Evolutionary conservation across 768 basidiomycete species (phyloP).

Genomic region (Leccinum subgranulosum): DNA sequence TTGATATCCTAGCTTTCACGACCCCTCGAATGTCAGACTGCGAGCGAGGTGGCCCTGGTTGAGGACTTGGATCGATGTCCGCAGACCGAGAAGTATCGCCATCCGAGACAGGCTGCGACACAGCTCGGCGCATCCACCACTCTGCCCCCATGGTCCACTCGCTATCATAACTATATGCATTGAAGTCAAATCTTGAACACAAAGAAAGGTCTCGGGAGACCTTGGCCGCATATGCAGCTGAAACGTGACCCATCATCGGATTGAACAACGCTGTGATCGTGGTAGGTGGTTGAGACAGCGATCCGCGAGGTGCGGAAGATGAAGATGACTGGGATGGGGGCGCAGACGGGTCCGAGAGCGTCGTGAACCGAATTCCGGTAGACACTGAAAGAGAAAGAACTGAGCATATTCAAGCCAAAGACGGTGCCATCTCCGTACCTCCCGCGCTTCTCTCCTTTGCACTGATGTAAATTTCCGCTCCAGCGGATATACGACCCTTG

Average conservation of each 20-base stretch:
- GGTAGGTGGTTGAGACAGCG: conserved; percentile 76
- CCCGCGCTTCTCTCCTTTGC: conserved; percentile 92
- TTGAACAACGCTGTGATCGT: conserved; percentile 94
- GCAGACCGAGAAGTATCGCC: conserved; percentile 1
- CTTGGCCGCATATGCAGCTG: conserved; percentile 86
- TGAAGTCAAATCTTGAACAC: conserved; percentile 92
- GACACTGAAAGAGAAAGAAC: conserved; percentile 56
- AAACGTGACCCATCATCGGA: conserved; percentile 93
- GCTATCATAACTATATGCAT: conserved; percentile 94
- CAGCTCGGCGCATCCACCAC: conserved; percentile 83
- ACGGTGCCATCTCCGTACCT: conserved; percentile 41
- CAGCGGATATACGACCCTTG: conserved; percentile 85
- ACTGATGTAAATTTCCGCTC: conserved; percentile 92
- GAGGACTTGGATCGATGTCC: conserved; percentile 4
- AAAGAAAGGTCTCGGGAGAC: conserved; percentile 82
- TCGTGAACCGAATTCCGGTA: conserved; percentile 91
- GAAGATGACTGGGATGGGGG: conserved; percentile 54
- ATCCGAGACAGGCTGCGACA: conserved; percentile 25
- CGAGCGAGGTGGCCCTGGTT: conserved; percentile 6
- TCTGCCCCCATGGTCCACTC: conserved; percentile 95
- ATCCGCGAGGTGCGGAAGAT: conserved; percentile 26
- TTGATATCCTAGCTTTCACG: conserved; percentile 85
- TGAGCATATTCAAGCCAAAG: conserved; percentile 1
- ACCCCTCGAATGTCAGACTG: conserved; percentile 64
- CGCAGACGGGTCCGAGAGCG: conserved; percentile 75